A percentile compares a stretch with the other conserved stretches of the same genome.
Evolutionary conservation across 163 green algal species (phyloP).

Genomic region (Scenedesmus sp.): DNA sequence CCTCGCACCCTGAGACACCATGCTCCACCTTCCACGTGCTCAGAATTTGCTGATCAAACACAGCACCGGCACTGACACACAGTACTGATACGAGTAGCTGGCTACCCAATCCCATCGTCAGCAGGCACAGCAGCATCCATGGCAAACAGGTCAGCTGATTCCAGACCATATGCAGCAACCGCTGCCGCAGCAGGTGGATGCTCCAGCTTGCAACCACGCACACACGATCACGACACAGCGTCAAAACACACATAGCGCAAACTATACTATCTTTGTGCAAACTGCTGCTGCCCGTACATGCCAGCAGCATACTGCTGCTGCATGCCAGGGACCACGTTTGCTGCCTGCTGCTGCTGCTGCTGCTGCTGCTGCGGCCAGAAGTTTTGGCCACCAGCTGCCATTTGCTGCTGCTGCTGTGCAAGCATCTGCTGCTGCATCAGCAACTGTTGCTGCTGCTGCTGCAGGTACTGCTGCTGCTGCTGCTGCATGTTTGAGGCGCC

Average conservation of each 20-base stretch:
- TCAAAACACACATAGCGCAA: background rate
- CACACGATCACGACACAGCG: background rate
- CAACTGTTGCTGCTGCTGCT: background rate
- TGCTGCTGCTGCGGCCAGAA: constrained; percentile 1
- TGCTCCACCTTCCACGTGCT: no score
- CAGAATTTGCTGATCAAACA: no score
- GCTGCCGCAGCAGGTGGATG: no score
- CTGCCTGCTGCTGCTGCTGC: background rate
- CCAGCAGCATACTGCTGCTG: background rate
- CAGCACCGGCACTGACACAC: no score
- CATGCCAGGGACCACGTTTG: background rate
- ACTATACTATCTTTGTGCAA: background rate
- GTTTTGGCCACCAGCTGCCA: background rate
- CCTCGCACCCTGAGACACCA: no score
- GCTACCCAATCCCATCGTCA: no score
- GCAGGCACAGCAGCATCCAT: no score
- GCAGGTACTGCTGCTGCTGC: background rate
- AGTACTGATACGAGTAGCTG: no score
- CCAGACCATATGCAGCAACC: no score
- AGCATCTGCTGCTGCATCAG: background rate
- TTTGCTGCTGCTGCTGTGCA: background rate
- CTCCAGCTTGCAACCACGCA: no score
- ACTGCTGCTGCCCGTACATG: constrained; percentile 7
- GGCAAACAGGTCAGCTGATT: no score
- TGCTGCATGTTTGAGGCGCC: background rate